Conservation (phyloP, 2,329 filamentous ascomycete genomes). For the Pseudogymnoascus sp. region DNA sequence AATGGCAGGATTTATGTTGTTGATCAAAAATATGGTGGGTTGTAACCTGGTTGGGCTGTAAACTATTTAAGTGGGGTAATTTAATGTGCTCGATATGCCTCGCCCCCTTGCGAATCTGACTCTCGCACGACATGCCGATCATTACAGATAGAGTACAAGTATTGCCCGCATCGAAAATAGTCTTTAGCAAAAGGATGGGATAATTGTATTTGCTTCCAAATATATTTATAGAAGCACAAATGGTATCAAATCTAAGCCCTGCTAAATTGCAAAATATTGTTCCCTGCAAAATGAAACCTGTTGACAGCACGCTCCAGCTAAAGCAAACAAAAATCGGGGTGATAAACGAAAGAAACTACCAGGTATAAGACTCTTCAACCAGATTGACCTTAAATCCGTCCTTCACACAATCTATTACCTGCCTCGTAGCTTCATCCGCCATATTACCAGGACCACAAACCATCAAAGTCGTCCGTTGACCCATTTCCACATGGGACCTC, state of each 20-base stretch:
- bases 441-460: background rate
- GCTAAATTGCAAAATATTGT: background rate
- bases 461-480: background rate
- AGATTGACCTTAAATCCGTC: background rate
- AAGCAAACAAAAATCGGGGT: background rate
- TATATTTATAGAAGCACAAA: background rate
- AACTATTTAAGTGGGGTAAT: background rate
- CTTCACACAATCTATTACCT: background rate
- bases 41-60: background rate
- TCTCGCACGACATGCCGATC: background rate
- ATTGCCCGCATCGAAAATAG: background rate
- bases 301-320: background rate
- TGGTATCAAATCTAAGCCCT: background rate
- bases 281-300: background rate
- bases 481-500: slow-evolving; percentile 12
- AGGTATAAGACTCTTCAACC: background rate
- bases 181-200: background rate
- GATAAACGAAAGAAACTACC: background rate
- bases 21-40: background rate
- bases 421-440: background rate
- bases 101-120: background rate
- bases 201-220: background rate
- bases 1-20: background rate
- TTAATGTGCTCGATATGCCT: slow-evolving; percentile 5
- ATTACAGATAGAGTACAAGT: background rate